Evolutionary conservation across 2,329 filamentous ascomycete species (phyloP), one percentile per base, ranked within the genome.

Genomic region (Nothophoma quercina): DNA sequence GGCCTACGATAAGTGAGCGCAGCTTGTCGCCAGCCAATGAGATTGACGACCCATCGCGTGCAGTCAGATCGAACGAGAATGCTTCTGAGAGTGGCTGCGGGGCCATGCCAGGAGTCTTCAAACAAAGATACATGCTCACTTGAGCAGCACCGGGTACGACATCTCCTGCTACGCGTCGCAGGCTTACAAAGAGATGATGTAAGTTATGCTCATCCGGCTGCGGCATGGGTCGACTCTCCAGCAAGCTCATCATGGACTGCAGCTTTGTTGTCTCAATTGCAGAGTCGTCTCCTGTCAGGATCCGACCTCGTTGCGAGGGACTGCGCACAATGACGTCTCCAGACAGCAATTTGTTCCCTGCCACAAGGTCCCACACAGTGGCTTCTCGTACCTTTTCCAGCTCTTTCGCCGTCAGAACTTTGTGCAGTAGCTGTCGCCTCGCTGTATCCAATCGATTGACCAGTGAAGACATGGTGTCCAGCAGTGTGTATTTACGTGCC

Each of bases 311-410:
- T 69, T 93, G 87, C 16, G 83, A 83, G 2, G 95, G 91, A 74
- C 96, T 95, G 23, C 95, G 87, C 53, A 99, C 95, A 71, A 99
- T 96, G 39, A 99, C 89, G 70, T 98, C 93, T 42, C 91, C 91
- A 56, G 88, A 91, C 47, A 97, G 88, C 67, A 98, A 84, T 77
- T 97, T 98, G 77, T 99, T 99, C 35, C 93, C 93, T 34, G 84
- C 86, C 2, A 98, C 93, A 41, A 99, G 79, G 67, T 97, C 91
- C 95, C 96, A 99, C 0, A 99, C 92, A 0, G 92, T 96, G 72
- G 89, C 88, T 71, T 97, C 91, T 54, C 95, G 88, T 55, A 98
- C 79, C 29, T 78, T 80, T n/a, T 85, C 81, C 67, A 96, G 87
- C 76, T 99, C 95, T 72, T 90, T 87, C 19, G 85, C 83, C 0